phyloP scores from a whole-genome alignment of 257 asterid genomes.

The Dorcoceras hygrometricum region DNA sequence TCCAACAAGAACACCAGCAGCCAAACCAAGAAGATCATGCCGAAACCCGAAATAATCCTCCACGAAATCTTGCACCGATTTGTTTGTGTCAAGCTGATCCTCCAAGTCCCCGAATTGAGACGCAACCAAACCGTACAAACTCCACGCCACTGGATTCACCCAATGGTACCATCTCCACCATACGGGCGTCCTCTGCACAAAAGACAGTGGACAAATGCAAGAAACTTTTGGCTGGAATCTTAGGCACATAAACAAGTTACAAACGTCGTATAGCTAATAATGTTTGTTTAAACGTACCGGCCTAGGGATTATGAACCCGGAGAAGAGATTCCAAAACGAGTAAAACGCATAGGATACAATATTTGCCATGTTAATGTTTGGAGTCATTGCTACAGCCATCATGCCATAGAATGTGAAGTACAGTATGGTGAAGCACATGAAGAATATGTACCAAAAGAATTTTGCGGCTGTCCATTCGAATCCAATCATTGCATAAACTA shows the following conservation, averaged over 20 bases:
- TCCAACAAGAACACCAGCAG: conserved; percentile 21
- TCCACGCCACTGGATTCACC: conserved; percentile 32
- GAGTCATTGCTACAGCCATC: conserved; percentile 28
- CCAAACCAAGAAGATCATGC: conserved; percentile 28
- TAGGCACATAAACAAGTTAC: background rate
- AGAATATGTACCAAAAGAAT: conserved; percentile 28
- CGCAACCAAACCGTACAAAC: conserved; percentile 25
- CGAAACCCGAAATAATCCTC: conserved; percentile 26
- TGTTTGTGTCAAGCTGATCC: conserved; percentile 15
- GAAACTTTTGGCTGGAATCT: background rate
- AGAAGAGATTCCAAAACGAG: conserved; percentile 31
- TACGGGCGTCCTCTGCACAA: conserved; percentile 33
- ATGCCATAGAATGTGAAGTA: conserved; percentile 35
- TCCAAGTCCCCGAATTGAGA: conserved; percentile 35
- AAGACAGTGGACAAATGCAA: background rate
- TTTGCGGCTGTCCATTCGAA: conserved; percentile 34
- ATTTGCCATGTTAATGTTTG: conserved; percentile 23
- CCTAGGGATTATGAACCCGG: conserved; percentile 29
- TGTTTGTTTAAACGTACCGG: conserved; percentile 26
- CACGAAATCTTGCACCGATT: conserved; percentile 26
- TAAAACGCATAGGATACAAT: conserved; percentile 21
- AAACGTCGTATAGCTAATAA: background rate
- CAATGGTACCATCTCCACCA: conserved; percentile 43
- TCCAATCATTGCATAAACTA: conserved; percentile 39
- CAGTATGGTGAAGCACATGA: conserved; percentile 25